phyloP scores from a whole-genome alignment of 768 basidiomycete species.

The Hygrocybe coccinea region DNA sequence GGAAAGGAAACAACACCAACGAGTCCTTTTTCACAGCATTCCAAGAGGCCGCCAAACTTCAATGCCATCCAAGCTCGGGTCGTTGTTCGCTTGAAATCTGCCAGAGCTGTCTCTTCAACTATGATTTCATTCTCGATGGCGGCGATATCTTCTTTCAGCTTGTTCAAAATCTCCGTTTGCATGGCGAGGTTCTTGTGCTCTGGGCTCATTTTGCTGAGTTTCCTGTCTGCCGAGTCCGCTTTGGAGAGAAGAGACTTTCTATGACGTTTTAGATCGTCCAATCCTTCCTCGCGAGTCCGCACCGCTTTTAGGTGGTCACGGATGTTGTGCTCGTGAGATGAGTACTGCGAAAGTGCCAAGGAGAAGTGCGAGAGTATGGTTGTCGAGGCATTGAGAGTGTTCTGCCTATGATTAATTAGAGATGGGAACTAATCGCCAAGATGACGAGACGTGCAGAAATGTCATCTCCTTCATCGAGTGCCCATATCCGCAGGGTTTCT shows the following conservation, averaged over 20 bases:
- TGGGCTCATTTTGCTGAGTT: constrained; percentile 82
- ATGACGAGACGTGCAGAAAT: constrained; percentile 50
- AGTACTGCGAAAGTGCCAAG: constrained; percentile 61
- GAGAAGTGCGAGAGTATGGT: constrained; percentile 65
- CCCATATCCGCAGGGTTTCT: constrained; percentile 71
- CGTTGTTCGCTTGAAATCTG: constrained; percentile 76
- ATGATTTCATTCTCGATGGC: constrained; percentile 78
- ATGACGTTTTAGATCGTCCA: constrained; percentile 71
- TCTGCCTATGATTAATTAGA: constrained; percentile 38
- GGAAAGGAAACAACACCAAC: constrained; percentile 28
- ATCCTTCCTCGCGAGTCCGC: constrained; percentile 75
- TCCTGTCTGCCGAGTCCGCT: constrained; percentile 82
- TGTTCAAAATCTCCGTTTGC: constrained; percentile 70
- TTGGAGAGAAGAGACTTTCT: constrained; percentile 61
- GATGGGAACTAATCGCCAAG: background rate
- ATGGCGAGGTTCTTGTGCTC: constrained; percentile 77
- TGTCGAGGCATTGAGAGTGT: constrained; percentile 67
- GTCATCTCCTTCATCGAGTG: constrained; percentile 77
- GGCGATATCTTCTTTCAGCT: constrained; percentile 71
- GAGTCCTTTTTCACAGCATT: constrained; percentile 77
- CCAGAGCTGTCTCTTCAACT: constrained; percentile 70
- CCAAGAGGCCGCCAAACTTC: constrained; percentile 84
- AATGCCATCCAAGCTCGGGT: constrained; percentile 68
- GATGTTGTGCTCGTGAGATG: constrained; percentile 63
- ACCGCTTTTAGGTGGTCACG: constrained; percentile 77